Percentiles rank a stretch among this genome's conserved stretches.
Conservation (phyloP, 2,329 filamentous ascomycete species). For the Diaporthe nobilis region DNA sequence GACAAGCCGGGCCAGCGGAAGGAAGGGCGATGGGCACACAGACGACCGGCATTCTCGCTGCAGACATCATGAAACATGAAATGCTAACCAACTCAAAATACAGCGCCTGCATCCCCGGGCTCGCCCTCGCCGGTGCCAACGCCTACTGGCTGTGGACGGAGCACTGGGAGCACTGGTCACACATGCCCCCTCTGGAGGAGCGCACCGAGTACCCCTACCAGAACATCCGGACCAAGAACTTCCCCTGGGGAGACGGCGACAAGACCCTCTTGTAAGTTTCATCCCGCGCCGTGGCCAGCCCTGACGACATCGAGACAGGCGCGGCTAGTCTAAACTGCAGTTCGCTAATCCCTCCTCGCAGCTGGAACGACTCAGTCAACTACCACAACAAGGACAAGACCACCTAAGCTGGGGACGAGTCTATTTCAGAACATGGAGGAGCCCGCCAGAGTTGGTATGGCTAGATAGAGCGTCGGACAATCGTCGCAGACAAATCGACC, state of each 20-base stretch:
- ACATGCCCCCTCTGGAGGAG: constrained; percentile 90
- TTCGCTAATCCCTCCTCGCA: constrained; percentile 54
- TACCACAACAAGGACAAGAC: constrained; percentile 94
- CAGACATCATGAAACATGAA: neutral
- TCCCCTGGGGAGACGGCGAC: constrained; percentile 93
- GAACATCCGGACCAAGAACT: constrained; percentile 98
- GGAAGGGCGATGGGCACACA: neutral
- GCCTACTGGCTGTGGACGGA: constrained; percentile 93
- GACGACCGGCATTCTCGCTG: neutral
- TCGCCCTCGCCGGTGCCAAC: constrained; percentile 82
- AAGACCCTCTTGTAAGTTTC: constrained; percentile 60
- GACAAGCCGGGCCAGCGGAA: constrained; percentile 1
- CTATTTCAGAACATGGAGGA: constrained; percentile 10
- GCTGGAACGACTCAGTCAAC: constrained; percentile 97
- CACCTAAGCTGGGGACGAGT: constrained; percentile 52
- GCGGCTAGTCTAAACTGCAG: neutral
- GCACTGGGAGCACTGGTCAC: constrained; percentile 96
- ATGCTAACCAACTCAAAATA: constrained; percentile 37
- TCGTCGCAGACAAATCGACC: constrained; percentile 39
- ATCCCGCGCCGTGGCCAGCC: too few relatives aligned
- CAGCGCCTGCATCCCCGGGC: constrained; percentile 81
- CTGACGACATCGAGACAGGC: neutral
- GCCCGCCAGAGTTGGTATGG: neutral
- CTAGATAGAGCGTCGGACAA: constrained; percentile 37
- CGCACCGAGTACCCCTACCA: constrained; percentile 95